A percentile compares a stretch with the other conserved stretches of the same genome.
phyloP scores from a whole-genome alignment of 306 rosid genomes.

The Vachellia collinsii region DNA sequence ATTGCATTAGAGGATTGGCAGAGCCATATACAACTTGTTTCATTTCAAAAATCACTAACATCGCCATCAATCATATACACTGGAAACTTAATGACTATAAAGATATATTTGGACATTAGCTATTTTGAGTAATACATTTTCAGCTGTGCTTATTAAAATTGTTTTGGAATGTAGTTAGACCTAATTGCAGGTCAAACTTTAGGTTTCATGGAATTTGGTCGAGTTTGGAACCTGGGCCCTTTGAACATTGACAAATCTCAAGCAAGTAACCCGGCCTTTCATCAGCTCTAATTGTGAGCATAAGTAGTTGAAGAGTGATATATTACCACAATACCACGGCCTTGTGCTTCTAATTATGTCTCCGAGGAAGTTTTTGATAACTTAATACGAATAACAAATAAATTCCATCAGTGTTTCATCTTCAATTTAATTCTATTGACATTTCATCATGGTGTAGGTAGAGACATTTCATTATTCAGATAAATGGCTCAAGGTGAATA shows the following conservation, averaged over 20 bases:
- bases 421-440: neutral
- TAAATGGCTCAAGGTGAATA: slow-evolving; percentile 8
- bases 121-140: neutral
- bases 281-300: neutral
- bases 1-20: neutral
- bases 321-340: neutral
- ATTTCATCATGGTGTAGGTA: neutral
- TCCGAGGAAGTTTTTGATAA: neutral
- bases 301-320: neutral
- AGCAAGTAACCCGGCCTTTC: neutral
- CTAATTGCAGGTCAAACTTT: neutral
- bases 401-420: neutral
- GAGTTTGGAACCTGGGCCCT: neutral
- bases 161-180: neutral
- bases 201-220: neutral
- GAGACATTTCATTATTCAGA: slow-evolving; percentile 14
- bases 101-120: neutral
- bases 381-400: neutral
- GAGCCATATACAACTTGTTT: neutral
- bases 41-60: neutral
- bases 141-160: neutral
- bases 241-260: neutral
- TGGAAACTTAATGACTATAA: neutral
- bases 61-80: neutral
- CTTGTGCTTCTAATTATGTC: neutral